Conservation (phyloP, 139 green algal species). For the Dunaliella sp. region DNA sequence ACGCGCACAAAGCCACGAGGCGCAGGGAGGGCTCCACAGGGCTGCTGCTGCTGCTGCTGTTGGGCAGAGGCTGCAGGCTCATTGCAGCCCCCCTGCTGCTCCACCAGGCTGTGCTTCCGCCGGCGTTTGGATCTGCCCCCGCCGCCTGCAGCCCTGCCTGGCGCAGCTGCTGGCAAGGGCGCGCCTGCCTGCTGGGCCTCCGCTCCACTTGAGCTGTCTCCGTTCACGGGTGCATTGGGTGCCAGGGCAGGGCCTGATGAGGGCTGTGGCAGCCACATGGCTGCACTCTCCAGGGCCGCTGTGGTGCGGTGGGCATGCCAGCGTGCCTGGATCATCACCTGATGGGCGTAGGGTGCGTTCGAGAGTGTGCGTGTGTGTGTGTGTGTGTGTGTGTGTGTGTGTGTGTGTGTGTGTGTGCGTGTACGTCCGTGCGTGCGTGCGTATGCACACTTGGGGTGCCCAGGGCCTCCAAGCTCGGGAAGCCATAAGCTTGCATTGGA, state of each 20-base stretch:
- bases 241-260: neutral
- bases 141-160: neutral
- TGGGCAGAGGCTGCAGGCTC: neutral
- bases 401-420: too few relatives aligned
- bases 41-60: constrained; percentile 6
- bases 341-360: too few relatives aligned
- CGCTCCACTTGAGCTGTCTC: too few relatives aligned
- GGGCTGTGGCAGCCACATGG: neutral
- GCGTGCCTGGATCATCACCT: neutral
- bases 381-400: too few relatives aligned
- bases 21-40: constrained; percentile 22
- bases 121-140: neutral
- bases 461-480: too few relatives aligned
- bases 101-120: neutral
- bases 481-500: too few relatives aligned
- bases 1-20: constrained; percentile 52
- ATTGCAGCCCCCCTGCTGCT: neutral
- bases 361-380: too few relatives aligned
- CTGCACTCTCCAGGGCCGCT: neutral
- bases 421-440: too few relatives aligned
- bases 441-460: too few relatives aligned
- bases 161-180: neutral
- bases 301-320: neutral
- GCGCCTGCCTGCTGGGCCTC: too few relatives aligned
- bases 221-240: too few relatives aligned